Percentiles rank a stretch among this genome's conserved stretches.
Evolutionary conservation across 1,139 yeast genomes (phyloP).

Genomic region (Magnusiomyces paraingens): DNA sequence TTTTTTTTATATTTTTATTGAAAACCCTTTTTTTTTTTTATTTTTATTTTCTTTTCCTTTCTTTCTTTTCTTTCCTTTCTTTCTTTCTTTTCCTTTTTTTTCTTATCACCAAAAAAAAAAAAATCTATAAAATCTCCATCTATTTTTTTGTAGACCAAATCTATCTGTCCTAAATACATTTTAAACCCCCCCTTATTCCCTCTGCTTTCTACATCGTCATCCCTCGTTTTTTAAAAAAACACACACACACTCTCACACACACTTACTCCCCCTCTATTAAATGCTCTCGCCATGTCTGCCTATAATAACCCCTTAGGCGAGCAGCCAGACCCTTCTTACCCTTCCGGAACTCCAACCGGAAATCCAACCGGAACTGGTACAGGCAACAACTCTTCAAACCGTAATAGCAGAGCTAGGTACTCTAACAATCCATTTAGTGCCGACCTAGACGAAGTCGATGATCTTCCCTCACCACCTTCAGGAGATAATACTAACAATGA

Average conservation of each 20-base stretch:
- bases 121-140: too few relatives aligned
- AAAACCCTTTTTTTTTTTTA: too few relatives aligned
- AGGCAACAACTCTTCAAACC: neutral
- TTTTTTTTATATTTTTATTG: neutral
- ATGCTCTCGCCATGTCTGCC: neutral
- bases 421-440: slow-evolving; percentile 14
- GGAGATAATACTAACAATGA: too few relatives aligned
- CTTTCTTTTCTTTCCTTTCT: too few relatives aligned
- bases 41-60: neutral
- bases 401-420: neutral
- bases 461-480: too few relatives aligned
- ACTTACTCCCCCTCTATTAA: neutral
- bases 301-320: neutral
- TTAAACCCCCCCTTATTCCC: too few relatives aligned
- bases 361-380: neutral
- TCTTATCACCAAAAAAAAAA: neutral
- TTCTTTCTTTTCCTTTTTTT: too few relatives aligned
- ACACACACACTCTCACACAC: neutral
- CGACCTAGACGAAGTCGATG: too few relatives aligned
- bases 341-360: neutral
- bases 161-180: too few relatives aligned
- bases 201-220: too few relatives aligned
- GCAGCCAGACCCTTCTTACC: neutral
- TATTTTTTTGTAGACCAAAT: too few relatives aligned
- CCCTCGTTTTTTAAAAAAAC: neutral